phyloP scores from a whole-genome alignment of 176 grass and related monocot species.

The Metroxylon sagu region DNA sequence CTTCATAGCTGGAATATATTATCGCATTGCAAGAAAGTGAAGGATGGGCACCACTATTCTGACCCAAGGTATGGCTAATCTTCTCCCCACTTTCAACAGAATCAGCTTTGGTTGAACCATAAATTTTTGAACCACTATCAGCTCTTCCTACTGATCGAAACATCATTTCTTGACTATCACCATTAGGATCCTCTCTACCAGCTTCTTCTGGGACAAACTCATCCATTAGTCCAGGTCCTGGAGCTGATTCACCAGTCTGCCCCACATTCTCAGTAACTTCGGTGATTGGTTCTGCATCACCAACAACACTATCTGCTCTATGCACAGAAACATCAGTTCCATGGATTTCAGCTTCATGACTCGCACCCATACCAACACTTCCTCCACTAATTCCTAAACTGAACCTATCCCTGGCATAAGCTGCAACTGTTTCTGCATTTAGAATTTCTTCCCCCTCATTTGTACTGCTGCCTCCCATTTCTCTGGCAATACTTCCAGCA shows the following conservation, averaged over 20 bases:
- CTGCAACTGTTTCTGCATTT: conserved; percentile 66
- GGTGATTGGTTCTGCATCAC: conserved; percentile 69
- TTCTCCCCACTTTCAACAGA: conserved; percentile 91
- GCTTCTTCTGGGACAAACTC: conserved; percentile 72
- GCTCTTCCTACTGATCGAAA: conserved; percentile 64
- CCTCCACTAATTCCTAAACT: conserved; percentile 90
- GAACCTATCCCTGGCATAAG: conserved; percentile 66
- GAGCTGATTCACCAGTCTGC: conserved; percentile 90
- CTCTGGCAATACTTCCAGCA: conserved; percentile 71
- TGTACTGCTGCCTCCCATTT: conserved; percentile 93
- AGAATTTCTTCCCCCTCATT: conserved; percentile 94
- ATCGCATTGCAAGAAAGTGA: conserved; percentile 93
- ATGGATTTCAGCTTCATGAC: conserved; percentile 98
- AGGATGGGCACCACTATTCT: conserved; percentile 50
- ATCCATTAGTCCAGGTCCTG: conserved; percentile 75
- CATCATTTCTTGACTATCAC: conserved; percentile 86
- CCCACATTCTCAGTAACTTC: conserved; percentile 88
- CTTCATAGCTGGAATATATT: conserved; percentile 44
- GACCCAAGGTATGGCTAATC: conserved; percentile 44
- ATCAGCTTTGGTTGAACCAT: conserved; percentile 77
- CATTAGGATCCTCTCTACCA: conserved; percentile 51
- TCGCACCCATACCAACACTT: conserved; percentile 95
- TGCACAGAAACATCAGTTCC: conserved; percentile 78
- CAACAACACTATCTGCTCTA: conserved; percentile 73
- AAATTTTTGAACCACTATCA: conserved; percentile 92